Conservation (phyloP, 192 early-diverging fungal species). For the Pilobolus umbonatus region DNA sequence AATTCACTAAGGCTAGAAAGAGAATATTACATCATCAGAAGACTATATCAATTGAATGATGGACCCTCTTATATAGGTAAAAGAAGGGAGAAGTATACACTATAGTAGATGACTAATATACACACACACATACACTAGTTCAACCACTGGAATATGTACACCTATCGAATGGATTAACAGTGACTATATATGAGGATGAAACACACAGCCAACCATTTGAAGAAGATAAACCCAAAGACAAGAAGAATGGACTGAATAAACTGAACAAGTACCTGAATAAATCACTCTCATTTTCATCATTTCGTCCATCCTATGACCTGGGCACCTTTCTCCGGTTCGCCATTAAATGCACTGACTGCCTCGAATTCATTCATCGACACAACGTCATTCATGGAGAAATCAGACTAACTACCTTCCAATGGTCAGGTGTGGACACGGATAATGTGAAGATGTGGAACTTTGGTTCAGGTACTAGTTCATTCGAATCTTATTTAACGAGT, state of each 20-base stretch:
- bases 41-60: conserved; percentile 23
- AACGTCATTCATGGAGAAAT: conserved; percentile 29
- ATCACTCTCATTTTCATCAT: not conserved
- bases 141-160: conserved; percentile 23
- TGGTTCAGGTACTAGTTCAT: conserved; percentile 15
- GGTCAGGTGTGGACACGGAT: conserved; percentile 17
- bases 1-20: conserved; percentile 26
- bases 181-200: conserved; percentile 25
- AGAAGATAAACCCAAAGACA: conserved; percentile 8
- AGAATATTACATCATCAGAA: conserved; percentile 25
- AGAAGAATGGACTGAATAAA: not conserved
- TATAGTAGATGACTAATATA: not conserved
- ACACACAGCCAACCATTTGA: conserved; percentile 14
- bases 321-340: conserved; percentile 29
- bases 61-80: conserved; percentile 28
- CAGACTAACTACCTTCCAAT: conserved; percentile 19
- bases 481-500: conserved; percentile 23
- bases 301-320: conserved; percentile 17
- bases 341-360: conserved; percentile 25
- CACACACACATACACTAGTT: conserved; percentile 2
- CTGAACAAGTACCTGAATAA: not conserved
- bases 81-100: not conserved
- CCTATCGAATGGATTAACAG: conserved; percentile 20
- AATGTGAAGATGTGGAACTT: conserved; percentile 24
- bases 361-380: conserved; percentile 31